These are phyloP conservation scores for Sugiyamaella qingdaonensis DNA, from an alignment of 805 yeast genomes.

Conservation along the genomic window DNA sequence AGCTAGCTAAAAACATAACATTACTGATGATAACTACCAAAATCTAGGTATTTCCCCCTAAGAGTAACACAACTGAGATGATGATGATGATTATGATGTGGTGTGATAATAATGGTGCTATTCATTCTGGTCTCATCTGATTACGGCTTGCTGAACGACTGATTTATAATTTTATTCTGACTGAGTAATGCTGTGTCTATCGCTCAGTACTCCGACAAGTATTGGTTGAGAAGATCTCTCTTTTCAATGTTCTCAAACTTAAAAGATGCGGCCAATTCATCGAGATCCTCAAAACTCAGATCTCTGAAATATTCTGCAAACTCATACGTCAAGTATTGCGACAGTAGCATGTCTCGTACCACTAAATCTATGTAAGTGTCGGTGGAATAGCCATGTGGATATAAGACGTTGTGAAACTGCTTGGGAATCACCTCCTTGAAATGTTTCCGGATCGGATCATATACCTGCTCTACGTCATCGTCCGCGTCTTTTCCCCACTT, in stretches of 20 bases:
- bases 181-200: too few relatives aligned
- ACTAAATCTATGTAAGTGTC: conserved; percentile 39
- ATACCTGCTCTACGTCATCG: conserved; percentile 38
- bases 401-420: conserved; percentile 37
- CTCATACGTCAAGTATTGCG: conserved; percentile 43
- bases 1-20: too few relatives aligned
- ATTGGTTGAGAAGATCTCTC: conserved; percentile 40
- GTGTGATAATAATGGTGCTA: too few relatives aligned
- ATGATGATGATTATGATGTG: too few relatives aligned
- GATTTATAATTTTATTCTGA: too few relatives aligned
- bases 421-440: conserved; percentile 40
- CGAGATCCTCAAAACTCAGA: conserved; percentile 43
- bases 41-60: too few relatives aligned
- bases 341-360: conserved; percentile 42
- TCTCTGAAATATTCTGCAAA: conserved; percentile 44
- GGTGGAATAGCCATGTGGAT: conserved; percentile 34
- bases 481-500: conserved; percentile 48
- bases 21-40: too few relatives aligned
- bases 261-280: conserved; percentile 49
- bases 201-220: conserved; percentile 14
- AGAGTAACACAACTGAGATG: too few relatives aligned
- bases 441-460: conserved; percentile 37
- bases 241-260: conserved; percentile 44
- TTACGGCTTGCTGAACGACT: too few relatives aligned
- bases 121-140: too few relatives aligned